Base-by-base conservation (phyloP, 495 filamentous ascomycete genomes). In the Parathielavia appendiculata region DNA sequence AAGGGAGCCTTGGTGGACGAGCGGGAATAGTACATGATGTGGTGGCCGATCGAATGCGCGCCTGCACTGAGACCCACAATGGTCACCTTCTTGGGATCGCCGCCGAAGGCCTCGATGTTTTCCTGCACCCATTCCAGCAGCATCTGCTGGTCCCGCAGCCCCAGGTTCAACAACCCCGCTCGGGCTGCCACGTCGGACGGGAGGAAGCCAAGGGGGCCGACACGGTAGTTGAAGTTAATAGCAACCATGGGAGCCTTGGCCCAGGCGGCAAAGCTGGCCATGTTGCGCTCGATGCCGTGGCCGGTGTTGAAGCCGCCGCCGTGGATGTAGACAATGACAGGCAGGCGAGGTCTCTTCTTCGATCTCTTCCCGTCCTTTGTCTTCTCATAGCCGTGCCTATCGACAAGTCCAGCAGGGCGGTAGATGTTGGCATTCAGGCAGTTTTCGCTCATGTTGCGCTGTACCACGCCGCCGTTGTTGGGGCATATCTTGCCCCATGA, bases 21-120 rank as follows among this genome's bases (percentile, higher is more conserved):
- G 4, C 65, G 61, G 5, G 72, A 67, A 51, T 81, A 76, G 49
- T 80, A 77, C 62, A 86, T 77, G 38, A 88, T 69, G 58, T 86
- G 85, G 56, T 87, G 85, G 13, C 83, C 83, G 60, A 86, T 78
- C 82, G 83, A 86, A 66, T 87, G 85, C 34, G 83, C 81, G 26
- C 86, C 87, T 36, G 86, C 86, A 60, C 83, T 86, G 50, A 82
- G 73, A 9, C 86, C 86, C 65, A 85, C 79, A 38, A 89, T 68
- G 0, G 85, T 88, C 36, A 90, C 78, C 57, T 84, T 80, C 12
- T 76, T 69, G 1, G 76, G 68, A 68, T 89, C 80, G 2, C 87
- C 86, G 0, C 84, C 84, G 64, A 90, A 84, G 0, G 75, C 72
- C 20, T 66, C 71, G 45, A 83, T 79, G 64, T 86, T 85, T 11